Base-by-base conservation (phyloP, 2,329 filamentous ascomycete genomes). In the Colletotrichum caudatum region DNA sequence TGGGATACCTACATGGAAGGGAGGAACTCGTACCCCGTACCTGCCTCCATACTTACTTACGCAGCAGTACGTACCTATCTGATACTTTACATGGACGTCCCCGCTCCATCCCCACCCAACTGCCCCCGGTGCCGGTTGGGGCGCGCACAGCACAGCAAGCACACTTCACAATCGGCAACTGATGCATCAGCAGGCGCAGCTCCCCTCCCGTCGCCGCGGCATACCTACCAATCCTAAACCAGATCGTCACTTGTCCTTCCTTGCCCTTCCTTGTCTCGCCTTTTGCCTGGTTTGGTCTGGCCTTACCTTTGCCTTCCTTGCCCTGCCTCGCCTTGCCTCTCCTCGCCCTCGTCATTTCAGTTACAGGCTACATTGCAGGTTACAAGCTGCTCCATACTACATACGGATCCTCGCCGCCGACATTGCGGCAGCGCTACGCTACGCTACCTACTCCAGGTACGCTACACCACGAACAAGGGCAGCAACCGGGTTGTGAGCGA, bases 401-500 rank as follows among this genome's bases (percentile, higher is more conserved):
- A 20, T 14, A 26, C 41, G 12, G 35, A 26, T 26, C 12, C 26
- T n/a, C 18, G 16, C 23, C 59, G 20, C 46, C 8, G 59, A 39
- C 29, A 26, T 16, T 50, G 59, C 59, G 58, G 59, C 48, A 50
- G 29, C 44, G 58, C 44, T 41, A 29, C 20, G 44, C 44, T 9
- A 37, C 11, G 18, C 44, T 46, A 50, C n/a, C 29, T 29, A 29
- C 29, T 29, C 29, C 5, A 29, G 29, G 29, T 29, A 29, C 11
- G 18, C 44, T 46, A 50, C n/a, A 58, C 41, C 14, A 41, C 48
- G 53, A 23, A 50, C 46, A 67, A 62, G 57, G 48, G 26, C 64
- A 41, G 26, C 64, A 41, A 26, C 20, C 39, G 41, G 33, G 26
- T 23, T 1, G 23, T 51, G n/a, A 67, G 46, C 68, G 68, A 71